Evolutionary conservation across 140 eudicot species (phyloP).

Genomic region (Cichorium intybus): DNA sequence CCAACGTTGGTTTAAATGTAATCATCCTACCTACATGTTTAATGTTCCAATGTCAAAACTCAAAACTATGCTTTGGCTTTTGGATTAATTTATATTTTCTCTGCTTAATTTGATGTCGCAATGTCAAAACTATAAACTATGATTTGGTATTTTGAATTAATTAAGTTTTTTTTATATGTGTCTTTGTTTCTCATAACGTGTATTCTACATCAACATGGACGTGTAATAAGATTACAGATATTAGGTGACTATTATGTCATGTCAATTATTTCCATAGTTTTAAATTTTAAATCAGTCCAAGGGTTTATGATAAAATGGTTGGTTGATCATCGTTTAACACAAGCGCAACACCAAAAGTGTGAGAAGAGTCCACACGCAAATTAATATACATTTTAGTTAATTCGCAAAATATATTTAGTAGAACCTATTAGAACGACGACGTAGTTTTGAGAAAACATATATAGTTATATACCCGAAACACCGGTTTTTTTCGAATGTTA

Average conservation of each 20-base stretch:
- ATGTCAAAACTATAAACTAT: no score
- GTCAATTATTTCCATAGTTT: not conserved
- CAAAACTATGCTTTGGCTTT: slow-evolving; percentile 26
- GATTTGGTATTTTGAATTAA: not conserved
- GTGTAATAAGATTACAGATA: no score
- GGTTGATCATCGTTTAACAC: slow-evolving; percentile 3
- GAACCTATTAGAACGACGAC: no score
- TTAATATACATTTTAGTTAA: not conserved
- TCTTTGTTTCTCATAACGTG: no score
- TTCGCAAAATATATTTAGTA: no score
- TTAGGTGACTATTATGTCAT: not conserved
- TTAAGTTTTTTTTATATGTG: not conserved
- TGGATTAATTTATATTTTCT: slow-evolving; percentile 7
- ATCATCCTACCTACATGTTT: slow-evolving; percentile 20
- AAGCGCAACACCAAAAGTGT: not conserved
- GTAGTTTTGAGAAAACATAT: no score
- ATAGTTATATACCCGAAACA: no score
- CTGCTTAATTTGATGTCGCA: slow-evolving; percentile 2
- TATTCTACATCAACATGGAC: no score
- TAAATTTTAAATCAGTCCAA: not conserved
- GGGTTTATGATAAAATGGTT: not conserved
- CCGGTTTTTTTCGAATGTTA: no score
- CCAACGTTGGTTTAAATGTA: slow-evolving; percentile 34
- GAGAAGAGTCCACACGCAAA: not conserved
- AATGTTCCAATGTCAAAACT: slow-evolving; percentile 29